Evolutionary conservation across 2,329 filamentous ascomycete genomes (phyloP), one percentile per base, ranked within the genome.

Genomic region (Clonostachys sp.): DNA sequence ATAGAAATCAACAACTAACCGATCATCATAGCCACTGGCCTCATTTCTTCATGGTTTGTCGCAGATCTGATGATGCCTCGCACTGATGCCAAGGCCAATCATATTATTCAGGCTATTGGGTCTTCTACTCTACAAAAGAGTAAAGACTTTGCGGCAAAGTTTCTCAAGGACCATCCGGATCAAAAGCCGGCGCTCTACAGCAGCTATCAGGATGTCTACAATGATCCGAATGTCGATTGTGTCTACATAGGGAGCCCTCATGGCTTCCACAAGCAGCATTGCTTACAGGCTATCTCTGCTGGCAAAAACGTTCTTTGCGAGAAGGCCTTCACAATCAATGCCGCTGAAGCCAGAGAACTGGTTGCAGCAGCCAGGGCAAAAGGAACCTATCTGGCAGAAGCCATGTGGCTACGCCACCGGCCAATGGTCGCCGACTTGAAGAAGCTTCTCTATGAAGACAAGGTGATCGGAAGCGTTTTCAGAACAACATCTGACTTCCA

Each of bases 231-330:
- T 12, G 70, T 74, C 30, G 71, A 75, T 48, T 64, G 69, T 20
- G 58, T 74, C 40, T 74, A 75, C 54, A 68, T 75, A 35, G 71
- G 69, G 30, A 73, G 65, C 9, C 72, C 72, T 0, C 70, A 73
- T 49, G 62, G 60, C 33, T 69, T 73, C 46, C 72, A 75, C 56
- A 67, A 65, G 50, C 59, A 65, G 34, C 67, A 71, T 48, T 71
- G 66, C 30, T 62, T 74, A 3, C 65, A 69, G 36, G 71, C 70
- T 0, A 73, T 74, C 18, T 54, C 54, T 0, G 12, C 36, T 17
- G 36, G 36, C 6, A 39, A 14, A 17, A 39, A 39, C 8, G 36
- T 39, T 12, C 36, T 39, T 6, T 39, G 36, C 10, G 36, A 39
- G 16, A 39, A 39, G 36, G 14, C 36, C 6, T 14, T 39, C 16